These are phyloP conservation scores for Cinnamomum chago DNA, from an alignment of 164 flowering plant species.

Conservation along the genomic window DNA sequence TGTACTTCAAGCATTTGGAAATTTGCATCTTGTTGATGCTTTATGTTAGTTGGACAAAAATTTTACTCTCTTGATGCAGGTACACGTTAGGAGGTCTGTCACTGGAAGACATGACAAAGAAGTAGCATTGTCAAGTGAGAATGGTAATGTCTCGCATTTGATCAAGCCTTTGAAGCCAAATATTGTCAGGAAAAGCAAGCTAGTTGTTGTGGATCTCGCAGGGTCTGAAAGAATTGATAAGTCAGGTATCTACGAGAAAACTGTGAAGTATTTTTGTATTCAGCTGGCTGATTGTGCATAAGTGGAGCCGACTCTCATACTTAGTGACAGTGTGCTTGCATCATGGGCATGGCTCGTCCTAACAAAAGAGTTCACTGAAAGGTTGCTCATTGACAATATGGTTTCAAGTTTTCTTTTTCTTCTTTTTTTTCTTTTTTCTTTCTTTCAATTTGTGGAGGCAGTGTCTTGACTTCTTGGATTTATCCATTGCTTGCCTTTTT, in stretches of 20 bases:
- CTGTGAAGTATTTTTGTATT: not conserved
- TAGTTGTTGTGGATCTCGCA: constrained; percentile 95
- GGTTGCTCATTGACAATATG: too few species aligned
- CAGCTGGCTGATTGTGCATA: not conserved
- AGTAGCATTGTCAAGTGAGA: constrained; percentile 41
- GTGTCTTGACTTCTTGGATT: too few species aligned
- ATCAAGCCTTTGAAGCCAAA: constrained; percentile 57
- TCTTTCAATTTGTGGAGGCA: too few species aligned
- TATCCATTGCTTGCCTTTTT: too few species aligned
- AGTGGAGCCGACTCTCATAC: too few species aligned
- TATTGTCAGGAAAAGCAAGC: constrained; percentile 75
- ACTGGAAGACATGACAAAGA: constrained; percentile 46
- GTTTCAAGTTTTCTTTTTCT: too few species aligned
- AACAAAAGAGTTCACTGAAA: too few species aligned
- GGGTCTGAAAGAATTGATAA: constrained; percentile 97
- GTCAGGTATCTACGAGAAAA: constrained; percentile 50
- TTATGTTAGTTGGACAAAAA: not conserved
- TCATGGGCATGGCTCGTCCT: too few species aligned
- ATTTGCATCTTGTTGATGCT: not conserved
- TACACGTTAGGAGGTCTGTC: constrained; percentile 64
- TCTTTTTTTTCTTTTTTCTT: too few species aligned
- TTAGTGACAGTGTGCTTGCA: too few species aligned
- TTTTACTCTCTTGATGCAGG: constrained; percentile 33
- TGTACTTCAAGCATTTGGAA: not conserved
- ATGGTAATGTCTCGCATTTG: constrained; percentile 39